phyloP scores from a whole-genome alignment of 768 basidiomycete species.

The Kwoniella botswanensis region DNA sequence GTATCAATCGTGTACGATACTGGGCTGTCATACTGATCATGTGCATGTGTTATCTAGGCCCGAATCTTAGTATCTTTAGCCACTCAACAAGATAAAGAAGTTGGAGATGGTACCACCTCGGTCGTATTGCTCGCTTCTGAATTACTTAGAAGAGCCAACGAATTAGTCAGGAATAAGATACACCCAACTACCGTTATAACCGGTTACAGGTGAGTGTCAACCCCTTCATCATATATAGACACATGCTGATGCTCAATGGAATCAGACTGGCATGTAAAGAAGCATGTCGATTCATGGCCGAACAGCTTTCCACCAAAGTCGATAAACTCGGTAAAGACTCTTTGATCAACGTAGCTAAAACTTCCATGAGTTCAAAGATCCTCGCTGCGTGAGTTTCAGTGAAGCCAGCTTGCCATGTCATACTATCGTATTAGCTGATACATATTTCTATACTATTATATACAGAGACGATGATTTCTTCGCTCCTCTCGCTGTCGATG shows the following conservation, averaged over 20 bases:
- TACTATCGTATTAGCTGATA: neutral
- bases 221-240: neutral
- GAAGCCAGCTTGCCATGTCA: conserved; percentile 57
- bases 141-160: conserved; percentile 91
- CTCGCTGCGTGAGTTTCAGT: conserved; percentile 87
- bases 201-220: conserved; percentile 70
- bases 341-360: conserved; percentile 94
- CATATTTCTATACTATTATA: neutral
- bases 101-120: conserved; percentile 98
- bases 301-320: conserved; percentile 93
- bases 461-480: conserved; percentile 93
- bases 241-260: neutral
- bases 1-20: neutral
- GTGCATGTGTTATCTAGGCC: conserved; percentile 37
- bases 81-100: conserved; percentile 99
- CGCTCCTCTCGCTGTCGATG: conserved; percentile 97
- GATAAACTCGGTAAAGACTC: conserved; percentile 90
- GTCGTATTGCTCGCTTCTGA: conserved; percentile 99
- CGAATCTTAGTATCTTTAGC: conserved; percentile 97
- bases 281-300: conserved; percentile 97
- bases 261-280: conserved; percentile 82
- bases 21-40: neutral
- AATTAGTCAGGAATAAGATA: conserved; percentile 96
- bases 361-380: conserved; percentile 98
- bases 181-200: conserved; percentile 99